Percentiles rank a stretch among this genome's conserved stretches.
These are phyloP conservation scores for Graphilbum fragrans DNA, from an alignment of 2,329 filamentous ascomycete genomes.

Conservation along the genomic window DNA sequence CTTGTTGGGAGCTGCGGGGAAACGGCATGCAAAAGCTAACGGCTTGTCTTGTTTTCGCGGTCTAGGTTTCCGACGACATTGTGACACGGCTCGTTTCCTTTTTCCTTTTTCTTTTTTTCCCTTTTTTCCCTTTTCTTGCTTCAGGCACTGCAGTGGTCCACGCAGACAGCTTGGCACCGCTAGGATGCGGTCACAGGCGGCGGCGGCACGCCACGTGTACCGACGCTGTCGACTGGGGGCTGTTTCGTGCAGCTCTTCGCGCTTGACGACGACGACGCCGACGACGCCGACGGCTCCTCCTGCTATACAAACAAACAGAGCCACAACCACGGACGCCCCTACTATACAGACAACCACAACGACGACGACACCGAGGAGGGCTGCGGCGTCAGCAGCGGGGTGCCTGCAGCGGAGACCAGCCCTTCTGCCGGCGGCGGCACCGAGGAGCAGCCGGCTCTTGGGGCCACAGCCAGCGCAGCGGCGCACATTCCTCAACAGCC, in stretches of 20 bases:
- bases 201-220: slow-evolving; percentile 44
- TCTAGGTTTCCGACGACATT: too few species aligned
- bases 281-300: too few species aligned
- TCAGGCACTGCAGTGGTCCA: too few species aligned
- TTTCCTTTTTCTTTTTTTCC: not conserved
- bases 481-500: slow-evolving; percentile 45
- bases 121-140: not conserved
- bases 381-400: too few species aligned
- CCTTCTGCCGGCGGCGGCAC: not conserved
- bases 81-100: too few species aligned
- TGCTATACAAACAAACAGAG: too few species aligned
- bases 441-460: slow-evolving; percentile 1
- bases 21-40: too few species aligned
- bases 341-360: too few species aligned
- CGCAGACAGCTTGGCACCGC: not conserved
- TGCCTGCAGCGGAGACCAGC: not conserved
- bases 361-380: too few species aligned
- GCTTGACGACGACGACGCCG: not conserved
- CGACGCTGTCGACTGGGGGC: slow-evolving; percentile 32
- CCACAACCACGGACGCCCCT: too few species aligned
- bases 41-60: too few species aligned
- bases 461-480: slow-evolving; percentile 15
- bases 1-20: too few species aligned
- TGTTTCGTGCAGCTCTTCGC: not conserved
- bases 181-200: slow-evolving; percentile 44